Evolutionary conservation across 768 basidiomycete species (phyloP), one percentile per base, ranked within the genome.

Genomic region (Amanita molliuscula): DNA sequence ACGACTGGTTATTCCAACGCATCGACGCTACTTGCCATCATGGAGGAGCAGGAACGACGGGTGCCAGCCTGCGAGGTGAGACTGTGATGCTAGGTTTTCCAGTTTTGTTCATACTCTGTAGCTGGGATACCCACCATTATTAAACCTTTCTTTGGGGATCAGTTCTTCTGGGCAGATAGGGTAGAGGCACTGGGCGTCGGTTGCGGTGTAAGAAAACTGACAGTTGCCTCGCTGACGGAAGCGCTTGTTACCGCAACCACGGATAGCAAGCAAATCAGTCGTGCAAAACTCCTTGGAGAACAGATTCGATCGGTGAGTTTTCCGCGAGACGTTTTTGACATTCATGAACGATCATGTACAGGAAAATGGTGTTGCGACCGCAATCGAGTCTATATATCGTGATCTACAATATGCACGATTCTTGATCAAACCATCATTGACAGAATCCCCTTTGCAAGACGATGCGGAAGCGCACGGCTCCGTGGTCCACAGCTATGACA

Each of bases 1-100:
- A 95, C 55, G 91, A 97, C 62, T 99, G 95, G 95, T 66, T 99
- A 44, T 99, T 99, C 72, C 77, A 76, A 55, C 78, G 83, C 40
- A 91, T 99, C 52, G 88, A 94, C 61, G 95, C 92, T n/a, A 91
- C 91, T 15, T 96, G 94, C 55, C 95, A 99, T 70, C 95, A 99
- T 60, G 95, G 95, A 52, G 95, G 95, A 48, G 92, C 95, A 3
- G 95, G 95, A 18, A 96, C 95, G 2, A 94, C 92, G 1, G 94
- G 94, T 7, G 95, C 95, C 15, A 93, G 89, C 68, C 69, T 96
- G 55, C 73, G 92, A 75, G 92, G 91, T 92, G 53, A 48, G 75
- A 53, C 42, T 16, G 35, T 11, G 20, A 10, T 28, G 15, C 20
- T 28, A n/a, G 26, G 7, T 29, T 31, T 44, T 25, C 26, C 25